Conservation (phyloP, 306 rosid species). For the Mucuna pruriens region DNA sequence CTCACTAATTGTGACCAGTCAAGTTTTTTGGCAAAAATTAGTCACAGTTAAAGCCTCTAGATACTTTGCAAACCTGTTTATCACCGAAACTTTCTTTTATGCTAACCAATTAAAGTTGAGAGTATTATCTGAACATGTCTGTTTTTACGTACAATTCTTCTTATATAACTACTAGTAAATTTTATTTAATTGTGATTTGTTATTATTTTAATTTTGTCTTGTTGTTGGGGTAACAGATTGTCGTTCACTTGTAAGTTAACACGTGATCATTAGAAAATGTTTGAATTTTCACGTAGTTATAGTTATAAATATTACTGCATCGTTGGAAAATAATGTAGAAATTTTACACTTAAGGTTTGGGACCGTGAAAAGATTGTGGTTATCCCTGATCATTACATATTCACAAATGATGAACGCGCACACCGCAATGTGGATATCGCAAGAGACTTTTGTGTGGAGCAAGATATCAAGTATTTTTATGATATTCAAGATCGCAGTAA, state of each 20-base stretch:
- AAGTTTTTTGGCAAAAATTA: too few relatives aligned
- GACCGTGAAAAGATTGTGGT: conserved; percentile 80
- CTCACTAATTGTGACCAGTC: too few relatives aligned
- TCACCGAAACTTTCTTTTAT: not conserved
- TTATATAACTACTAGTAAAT: too few relatives aligned
- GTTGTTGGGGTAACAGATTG: not conserved
- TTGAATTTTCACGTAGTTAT: not conserved
- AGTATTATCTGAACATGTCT: too few relatives aligned
- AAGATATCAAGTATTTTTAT: conserved; percentile 80
- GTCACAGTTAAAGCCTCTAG: too few relatives aligned
- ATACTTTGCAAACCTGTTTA: too few relatives aligned
- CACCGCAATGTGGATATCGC: conserved; percentile 85
- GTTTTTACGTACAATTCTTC: too few relatives aligned
- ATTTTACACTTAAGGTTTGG: conserved; percentile 67
- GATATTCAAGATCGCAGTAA: conserved; percentile 82
- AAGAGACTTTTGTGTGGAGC: conserved; percentile 78
- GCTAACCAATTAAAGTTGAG: not conserved
- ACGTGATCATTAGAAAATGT: not conserved
- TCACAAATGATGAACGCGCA: conserved; percentile 82
- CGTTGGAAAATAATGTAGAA: not conserved
- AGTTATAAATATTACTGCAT: not conserved
- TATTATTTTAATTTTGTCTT: not conserved
- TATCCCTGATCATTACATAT: conserved; percentile 91
- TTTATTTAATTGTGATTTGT: not conserved
- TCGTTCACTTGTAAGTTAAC: not conserved